Evolutionary conservation across 495 filamentous ascomycete genomes (phyloP).

Genomic region (Penicillium bialowiezense): DNA sequence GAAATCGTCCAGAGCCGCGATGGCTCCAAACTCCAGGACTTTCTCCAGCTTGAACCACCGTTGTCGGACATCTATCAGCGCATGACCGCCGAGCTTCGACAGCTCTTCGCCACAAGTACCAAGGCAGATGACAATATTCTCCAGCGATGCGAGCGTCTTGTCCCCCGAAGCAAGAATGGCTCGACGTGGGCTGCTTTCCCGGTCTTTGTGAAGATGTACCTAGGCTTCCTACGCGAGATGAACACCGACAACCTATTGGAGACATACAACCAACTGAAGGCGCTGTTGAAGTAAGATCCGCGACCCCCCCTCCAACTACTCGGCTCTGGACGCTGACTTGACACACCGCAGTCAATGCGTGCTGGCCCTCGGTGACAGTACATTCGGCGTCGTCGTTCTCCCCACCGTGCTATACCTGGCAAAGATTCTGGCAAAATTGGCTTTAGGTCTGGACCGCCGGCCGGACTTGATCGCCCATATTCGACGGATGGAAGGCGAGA

Average conservation of each 20-base stretch:
- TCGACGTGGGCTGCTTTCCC: conserved; percentile 72
- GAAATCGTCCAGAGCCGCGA: conserved; percentile 53
- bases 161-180: conserved; percentile 59
- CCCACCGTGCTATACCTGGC: conserved; percentile 75
- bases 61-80: conserved; percentile 61
- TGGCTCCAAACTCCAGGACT: conserved; percentile 53
- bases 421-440: conserved; percentile 69
- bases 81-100: conserved; percentile 64
- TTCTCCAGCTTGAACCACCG: conserved; percentile 63
- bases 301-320: not conserved
- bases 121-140: conserved; percentile 54
- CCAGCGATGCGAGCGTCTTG: conserved; percentile 50
- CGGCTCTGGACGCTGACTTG: conserved; percentile 8
- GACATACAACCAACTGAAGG: conserved; percentile 71
- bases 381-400: conserved; percentile 74
- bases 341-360: conserved; percentile 58
- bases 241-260: conserved; percentile 70
- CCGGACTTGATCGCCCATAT: conserved; percentile 65
- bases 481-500: conserved; percentile 47
- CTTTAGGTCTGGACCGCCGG: conserved; percentile 73
- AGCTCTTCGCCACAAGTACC: conserved; percentile 48
- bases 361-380: conserved; percentile 73
- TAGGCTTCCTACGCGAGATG: conserved; percentile 75
- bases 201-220: conserved; percentile 74
- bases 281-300: conserved; percentile 62